Base-by-base conservation (phyloP, 2,329 filamentous ascomycete genomes). In the Cladorrhinum sp. region DNA sequence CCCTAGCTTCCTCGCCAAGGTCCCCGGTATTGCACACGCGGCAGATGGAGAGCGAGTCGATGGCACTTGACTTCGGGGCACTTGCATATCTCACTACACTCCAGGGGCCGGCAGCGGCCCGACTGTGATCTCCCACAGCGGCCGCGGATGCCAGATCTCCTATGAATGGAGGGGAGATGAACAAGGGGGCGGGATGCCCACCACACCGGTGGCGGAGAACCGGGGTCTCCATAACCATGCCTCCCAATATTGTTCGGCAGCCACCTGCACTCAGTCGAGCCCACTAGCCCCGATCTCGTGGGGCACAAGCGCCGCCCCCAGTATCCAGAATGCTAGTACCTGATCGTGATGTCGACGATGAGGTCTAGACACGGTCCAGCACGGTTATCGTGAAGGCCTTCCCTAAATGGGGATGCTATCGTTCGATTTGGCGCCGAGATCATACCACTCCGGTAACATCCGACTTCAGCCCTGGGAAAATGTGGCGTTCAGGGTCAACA, bases 391-490 rank as follows among this genome's bases (percentile, higher is more conserved):
- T 45, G 41, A 18, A 9, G 41, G 29, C 25, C 4, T 45, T 9
- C 32, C 32, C n/a, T 41, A 7, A 38, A 38, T 8, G 27, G 13
- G 16, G 24, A 20, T 27, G 23, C n/a, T 55, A 45, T 56, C 32
- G 53, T 56, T 49, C 53, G 53, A 56, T 56, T 56, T 22, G 38
- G 36, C 18, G 20, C 38, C 32, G 36, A 23, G 23, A 56, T 56
- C 53, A 56, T 49, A 38, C 53, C 53, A 56, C 24, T 56, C 36
- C 53, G 53, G 53, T 49, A 48, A 27, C 53, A 45, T 22, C 53
- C 53, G 53, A 56, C 22, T 48, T 36, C 16, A 36, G 49, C 38
- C 53, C 53, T 38, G 48, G 22, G 38, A 45, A 56, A 45, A 27
- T 23, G 53, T 56, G 53, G 53, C 53, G 53, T 56, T 23, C 22